phyloP scores from a whole-genome alignment of 768 basidiomycete genomes.

The Postia placenta region DNA sequence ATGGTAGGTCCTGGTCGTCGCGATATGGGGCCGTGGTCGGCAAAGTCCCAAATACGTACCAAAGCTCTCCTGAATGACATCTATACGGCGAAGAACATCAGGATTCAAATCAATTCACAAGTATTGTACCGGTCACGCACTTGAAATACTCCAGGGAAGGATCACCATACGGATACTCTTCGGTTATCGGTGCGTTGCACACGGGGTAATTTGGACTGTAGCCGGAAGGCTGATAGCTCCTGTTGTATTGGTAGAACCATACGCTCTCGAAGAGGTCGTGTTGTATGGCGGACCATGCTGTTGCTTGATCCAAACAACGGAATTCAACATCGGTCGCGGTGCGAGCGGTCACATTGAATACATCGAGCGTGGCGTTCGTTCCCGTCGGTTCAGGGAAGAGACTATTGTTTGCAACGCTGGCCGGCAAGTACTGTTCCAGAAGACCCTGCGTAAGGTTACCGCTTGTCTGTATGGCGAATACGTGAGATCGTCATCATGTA shows the following conservation, averaged over 20 bases:
- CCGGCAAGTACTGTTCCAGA: slow-evolving; percentile 17
- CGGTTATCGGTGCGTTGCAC: slow-evolving; percentile 37
- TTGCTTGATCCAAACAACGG: slow-evolving; percentile 44
- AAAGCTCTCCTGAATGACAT: slow-evolving; percentile 28
- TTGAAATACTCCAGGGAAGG: slow-evolving; percentile 42
- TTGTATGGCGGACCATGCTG: slow-evolving; percentile 35
- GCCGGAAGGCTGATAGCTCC: slow-evolving; percentile 33
- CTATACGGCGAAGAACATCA: slow-evolving; percentile 5
- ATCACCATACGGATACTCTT: slow-evolving; percentile 39
- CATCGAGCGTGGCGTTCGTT: slow-evolving; percentile 31
- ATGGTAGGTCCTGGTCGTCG: slow-evolving; percentile 38
- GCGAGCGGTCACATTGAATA: slow-evolving; percentile 42
- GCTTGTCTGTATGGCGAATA: slow-evolving; percentile 4
- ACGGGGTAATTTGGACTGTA: slow-evolving; percentile 39
- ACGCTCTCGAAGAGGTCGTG: slow-evolving; percentile 35
- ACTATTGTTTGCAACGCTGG: slow-evolving; percentile 16
- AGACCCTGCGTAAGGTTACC: slow-evolving; percentile 17
- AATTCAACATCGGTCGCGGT: slow-evolving; percentile 41
- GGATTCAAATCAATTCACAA: background rate
- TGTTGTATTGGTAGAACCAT: slow-evolving; percentile 43
- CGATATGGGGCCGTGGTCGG: slow-evolving; percentile 36
- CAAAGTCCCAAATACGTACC: slow-evolving; percentile 28
- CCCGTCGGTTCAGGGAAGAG: slow-evolving; percentile 36
- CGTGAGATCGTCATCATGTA: background rate
- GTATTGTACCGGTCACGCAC: slow-evolving; percentile 12